A percentile compares a stretch with the other conserved stretches of the same genome.
Evolutionary conservation across 2,329 filamentous ascomycete species (phyloP).

Genomic region (Uncinocarpus reesii): DNA sequence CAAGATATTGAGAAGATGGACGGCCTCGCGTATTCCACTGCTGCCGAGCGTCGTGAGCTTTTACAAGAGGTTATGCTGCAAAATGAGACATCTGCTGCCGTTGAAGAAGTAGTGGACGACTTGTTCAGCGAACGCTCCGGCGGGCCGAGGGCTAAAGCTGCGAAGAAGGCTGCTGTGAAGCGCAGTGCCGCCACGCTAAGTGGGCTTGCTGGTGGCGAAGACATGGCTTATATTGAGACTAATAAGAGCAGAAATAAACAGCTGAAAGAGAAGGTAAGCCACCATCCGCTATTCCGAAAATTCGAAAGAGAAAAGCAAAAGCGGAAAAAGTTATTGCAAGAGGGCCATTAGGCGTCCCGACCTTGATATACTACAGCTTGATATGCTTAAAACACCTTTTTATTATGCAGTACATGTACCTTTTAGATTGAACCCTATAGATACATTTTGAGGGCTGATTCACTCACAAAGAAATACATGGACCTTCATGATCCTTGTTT

Average conservation of each 20-base stretch:
- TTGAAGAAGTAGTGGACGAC: conserved; percentile 60
- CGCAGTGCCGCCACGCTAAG: conserved; percentile 76
- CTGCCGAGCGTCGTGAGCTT: conserved; percentile 71
- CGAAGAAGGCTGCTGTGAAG: conserved; percentile 52
- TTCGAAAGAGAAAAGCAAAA: conserved; percentile 52
- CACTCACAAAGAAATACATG: no score
- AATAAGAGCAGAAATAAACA: conserved; percentile 62
- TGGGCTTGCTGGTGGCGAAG: conserved; percentile 80
- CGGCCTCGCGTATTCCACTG: conserved; percentile 66
- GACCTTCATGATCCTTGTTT: no score
- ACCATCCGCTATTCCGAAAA: conserved; percentile 57
- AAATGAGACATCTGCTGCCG: conserved; percentile 62
- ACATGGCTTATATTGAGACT: conserved; percentile 92
- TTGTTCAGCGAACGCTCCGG: conserved; percentile 51
- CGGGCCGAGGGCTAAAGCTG: conserved; percentile 30
- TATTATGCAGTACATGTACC: not conserved
- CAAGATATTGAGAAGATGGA: conserved; percentile 80
- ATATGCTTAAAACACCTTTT: not conserved
- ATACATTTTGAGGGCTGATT: not conserved
- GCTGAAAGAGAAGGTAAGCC: conserved; percentile 51
- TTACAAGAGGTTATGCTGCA: conserved; percentile 83
- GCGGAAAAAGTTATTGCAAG: conserved; percentile 37
- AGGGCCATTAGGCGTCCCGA: conserved; percentile 3
- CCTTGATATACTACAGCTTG: not conserved
- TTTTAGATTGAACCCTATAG: not conserved